These are phyloP conservation scores for Fusarium siculi DNA, from an alignment of 2,329 filamentous ascomycete species.

Conservation along the genomic window DNA sequence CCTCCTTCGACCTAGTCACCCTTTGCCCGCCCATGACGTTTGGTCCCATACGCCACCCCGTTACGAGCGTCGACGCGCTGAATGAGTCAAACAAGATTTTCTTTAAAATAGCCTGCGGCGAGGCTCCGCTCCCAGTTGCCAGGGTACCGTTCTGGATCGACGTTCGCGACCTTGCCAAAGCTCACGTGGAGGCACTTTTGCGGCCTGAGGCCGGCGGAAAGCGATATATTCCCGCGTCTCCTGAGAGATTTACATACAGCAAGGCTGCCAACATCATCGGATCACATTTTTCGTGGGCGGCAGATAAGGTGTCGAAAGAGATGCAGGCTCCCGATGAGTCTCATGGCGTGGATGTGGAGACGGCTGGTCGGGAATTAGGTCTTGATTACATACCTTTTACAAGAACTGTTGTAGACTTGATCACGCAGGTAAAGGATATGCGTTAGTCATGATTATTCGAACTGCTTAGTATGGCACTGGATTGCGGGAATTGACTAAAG, in stretches of 20 bases:
- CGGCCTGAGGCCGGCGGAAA: slow-evolving; percentile 50
- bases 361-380: slow-evolving; percentile 53
- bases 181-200: slow-evolving; percentile 56
- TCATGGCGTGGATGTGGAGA: slow-evolving; percentile 56
- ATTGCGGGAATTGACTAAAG: not conserved
- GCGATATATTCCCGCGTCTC: slow-evolving; percentile 53
- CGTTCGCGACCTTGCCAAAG: slow-evolving; percentile 57
- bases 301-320: slow-evolving; percentile 45
- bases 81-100: slow-evolving; percentile 55
- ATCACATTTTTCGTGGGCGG: slow-evolving; percentile 53
- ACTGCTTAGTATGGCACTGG: not conserved
- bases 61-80: slow-evolving; percentile 48
- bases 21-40: slow-evolving; percentile 59
- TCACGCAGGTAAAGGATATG: slow-evolving; percentile 39
- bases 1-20: slow-evolving; percentile 56
- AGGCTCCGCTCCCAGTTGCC: slow-evolving; percentile 47
- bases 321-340: slow-evolving; percentile 51
- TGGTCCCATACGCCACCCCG: slow-evolving; percentile 55
- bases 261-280: slow-evolving; percentile 56
- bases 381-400: slow-evolving; percentile 50
- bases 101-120: not conserved
- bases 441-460: not conserved
- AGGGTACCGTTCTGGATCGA: slow-evolving; percentile 58
- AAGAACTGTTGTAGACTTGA: slow-evolving; percentile 51
- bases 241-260: slow-evolving; percentile 59